phyloP scores from a whole-genome alignment of 2,329 filamentous ascomycete genomes.

The Monilinia laxa region DNA sequence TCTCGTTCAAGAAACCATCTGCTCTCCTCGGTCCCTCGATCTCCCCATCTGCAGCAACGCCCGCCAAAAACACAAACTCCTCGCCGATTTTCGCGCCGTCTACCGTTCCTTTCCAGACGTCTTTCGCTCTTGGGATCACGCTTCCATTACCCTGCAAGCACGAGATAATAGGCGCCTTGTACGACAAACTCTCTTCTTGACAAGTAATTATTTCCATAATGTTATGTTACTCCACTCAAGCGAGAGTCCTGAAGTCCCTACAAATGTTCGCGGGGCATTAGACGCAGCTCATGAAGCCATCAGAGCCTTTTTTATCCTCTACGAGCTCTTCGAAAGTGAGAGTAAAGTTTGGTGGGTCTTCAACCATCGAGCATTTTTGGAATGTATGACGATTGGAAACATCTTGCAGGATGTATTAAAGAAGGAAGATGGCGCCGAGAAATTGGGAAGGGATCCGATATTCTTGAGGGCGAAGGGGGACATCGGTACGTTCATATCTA shows the following conservation, averaged over 20 bases:
- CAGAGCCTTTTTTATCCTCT: constrained; percentile 71
- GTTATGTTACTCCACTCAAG: constrained; percentile 76
- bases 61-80: constrained; percentile 66
- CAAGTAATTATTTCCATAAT: constrained; percentile 81
- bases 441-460: constrained; percentile 52
- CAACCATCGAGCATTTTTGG: constrained; percentile 76
- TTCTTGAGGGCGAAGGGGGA: constrained; percentile 60
- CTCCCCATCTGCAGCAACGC: constrained; percentile 68
- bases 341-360: constrained; percentile 83
- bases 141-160: constrained; percentile 56
- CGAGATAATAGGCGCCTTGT: constrained; percentile 63
- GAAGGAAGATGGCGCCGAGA: constrained; percentile 49
- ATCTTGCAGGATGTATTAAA: constrained; percentile 54
- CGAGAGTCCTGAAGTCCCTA: constrained; percentile 60
- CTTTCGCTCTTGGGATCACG: constrained; percentile 67
- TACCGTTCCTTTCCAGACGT: constrained; percentile 71
- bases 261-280: constrained; percentile 67
- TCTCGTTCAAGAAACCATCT: constrained; percentile 74
- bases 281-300: constrained; percentile 77
- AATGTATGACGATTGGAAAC: constrained; percentile 67
- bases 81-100: constrained; percentile 67
- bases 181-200: constrained; percentile 73
- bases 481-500: constrained; percentile 52
- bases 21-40: constrained; percentile 70
- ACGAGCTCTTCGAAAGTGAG: constrained; percentile 66